Conservation (phyloP, 2,329 filamentous ascomycete genomes). For the Fonsecaea pedrosoi region DNA sequence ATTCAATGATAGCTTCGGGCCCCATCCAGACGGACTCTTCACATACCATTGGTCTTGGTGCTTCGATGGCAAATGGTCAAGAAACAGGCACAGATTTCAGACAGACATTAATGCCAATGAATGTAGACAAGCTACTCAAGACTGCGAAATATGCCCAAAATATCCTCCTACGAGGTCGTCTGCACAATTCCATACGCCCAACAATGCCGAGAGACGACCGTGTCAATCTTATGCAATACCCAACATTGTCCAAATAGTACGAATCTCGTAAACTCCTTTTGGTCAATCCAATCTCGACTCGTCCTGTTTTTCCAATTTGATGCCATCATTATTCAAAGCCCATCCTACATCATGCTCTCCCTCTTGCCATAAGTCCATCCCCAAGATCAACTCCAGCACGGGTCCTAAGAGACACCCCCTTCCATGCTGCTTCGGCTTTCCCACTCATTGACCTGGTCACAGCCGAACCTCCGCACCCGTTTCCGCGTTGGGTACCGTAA, state of each 20-base stretch:
- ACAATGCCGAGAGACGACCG: neutral
- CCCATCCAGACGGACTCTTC: neutral
- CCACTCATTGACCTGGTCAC: constrained; percentile 42
- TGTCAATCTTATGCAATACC: neutral
- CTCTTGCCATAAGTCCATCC: constrained; percentile 31
- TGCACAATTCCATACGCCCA: neutral
- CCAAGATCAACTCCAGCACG: constrained; percentile 40
- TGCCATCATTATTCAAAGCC: neutral
- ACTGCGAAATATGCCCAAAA: neutral
- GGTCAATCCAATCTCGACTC: neutral
- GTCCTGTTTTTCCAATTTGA: neutral
- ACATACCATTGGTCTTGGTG: neutral
- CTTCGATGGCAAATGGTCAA: neutral
- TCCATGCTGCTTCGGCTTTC: constrained; percentile 28
- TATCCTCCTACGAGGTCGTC: neutral
- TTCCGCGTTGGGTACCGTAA: constrained; percentile 43
- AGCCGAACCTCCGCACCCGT: constrained; percentile 47
- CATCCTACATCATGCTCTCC: neutral
- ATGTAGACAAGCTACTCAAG: neutral
- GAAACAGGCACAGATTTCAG: neutral
- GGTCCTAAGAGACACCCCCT: constrained; percentile 32
- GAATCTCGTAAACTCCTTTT: neutral
- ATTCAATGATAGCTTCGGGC: neutral
- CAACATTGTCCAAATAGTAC: neutral
- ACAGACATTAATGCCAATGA: neutral